Evolutionary conservation across 805 yeast species (phyloP).

Genomic region (Lipomyces kockii): DNA sequence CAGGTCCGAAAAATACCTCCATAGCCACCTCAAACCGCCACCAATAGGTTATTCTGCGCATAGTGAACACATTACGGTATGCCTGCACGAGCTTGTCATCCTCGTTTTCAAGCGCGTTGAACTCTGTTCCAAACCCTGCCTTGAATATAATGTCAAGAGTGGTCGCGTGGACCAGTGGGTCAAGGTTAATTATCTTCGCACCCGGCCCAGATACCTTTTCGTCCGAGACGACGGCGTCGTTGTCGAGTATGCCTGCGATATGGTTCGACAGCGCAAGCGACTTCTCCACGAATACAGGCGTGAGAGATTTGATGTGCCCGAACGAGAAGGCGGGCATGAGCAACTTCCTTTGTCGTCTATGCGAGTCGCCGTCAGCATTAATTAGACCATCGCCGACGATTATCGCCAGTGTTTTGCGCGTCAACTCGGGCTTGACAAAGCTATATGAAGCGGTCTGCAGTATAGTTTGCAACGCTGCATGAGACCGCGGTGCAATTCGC

Average conservation of each 20-base stretch:
- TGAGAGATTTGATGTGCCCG: slow-evolving; percentile 30
- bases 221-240: background rate
- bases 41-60: background rate
- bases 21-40: background rate
- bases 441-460: slow-evolving; percentile 27
- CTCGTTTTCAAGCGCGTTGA: slow-evolving; percentile 21
- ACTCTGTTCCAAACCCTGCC: slow-evolving; percentile 31
- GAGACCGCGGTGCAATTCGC: slow-evolving; percentile 11
- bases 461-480: slow-evolving; percentile 24
- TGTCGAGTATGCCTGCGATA: slow-evolving; percentile 13
- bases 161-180: slow-evolving; percentile 19
- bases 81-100: slow-evolving; percentile 24
- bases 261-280: slow-evolving; percentile 10
- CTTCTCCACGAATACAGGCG: slow-evolving; percentile 24
- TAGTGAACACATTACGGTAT: slow-evolving; percentile 18
- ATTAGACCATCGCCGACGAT: slow-evolving; percentile 31
- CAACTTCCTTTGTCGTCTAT: slow-evolving; percentile 27
- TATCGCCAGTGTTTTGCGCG: slow-evolving; percentile 10
- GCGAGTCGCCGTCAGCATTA: slow-evolving; percentile 29
- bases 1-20: slow-evolving; percentile 10
- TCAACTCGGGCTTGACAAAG: slow-evolving; percentile 20
- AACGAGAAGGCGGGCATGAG: slow-evolving; percentile 28
- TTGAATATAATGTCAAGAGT: slow-evolving; percentile 31
- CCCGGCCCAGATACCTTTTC: background rate
- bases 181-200: slow-evolving; percentile 15